Evolutionary conservation across 2,329 filamentous ascomycete genomes (phyloP).

Genomic region (Aureobasidium sp.): DNA sequence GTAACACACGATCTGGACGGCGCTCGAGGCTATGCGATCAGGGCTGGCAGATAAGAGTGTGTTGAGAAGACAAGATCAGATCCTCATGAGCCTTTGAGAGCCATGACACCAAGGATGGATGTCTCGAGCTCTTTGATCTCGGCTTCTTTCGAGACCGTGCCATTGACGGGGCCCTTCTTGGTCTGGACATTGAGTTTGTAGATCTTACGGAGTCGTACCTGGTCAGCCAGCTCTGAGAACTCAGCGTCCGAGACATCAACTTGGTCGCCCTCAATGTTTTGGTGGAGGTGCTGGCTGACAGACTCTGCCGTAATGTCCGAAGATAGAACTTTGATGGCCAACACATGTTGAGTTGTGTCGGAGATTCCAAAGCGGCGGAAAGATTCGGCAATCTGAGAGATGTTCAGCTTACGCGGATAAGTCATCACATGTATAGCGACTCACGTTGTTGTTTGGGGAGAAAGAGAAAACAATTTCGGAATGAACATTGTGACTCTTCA

Average conservation of each 20-base stretch:
- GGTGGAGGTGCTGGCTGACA: constrained; percentile 53
- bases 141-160: constrained; percentile 16
- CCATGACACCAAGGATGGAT: constrained; percentile 69
- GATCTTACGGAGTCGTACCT: constrained; percentile 67
- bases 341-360: constrained; percentile 61
- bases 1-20: background rate
- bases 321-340: constrained; percentile 71
- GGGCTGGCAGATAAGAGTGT: background rate
- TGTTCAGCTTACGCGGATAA: constrained; percentile 12
- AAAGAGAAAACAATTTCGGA: constrained; percentile 79
- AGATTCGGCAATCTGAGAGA: constrained; percentile 73
- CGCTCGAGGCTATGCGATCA: background rate
- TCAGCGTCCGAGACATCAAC: constrained; percentile 56
- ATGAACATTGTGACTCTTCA: constrained; percentile 80
- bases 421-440: background rate
- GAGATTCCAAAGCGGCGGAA: constrained; percentile 83
- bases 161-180: constrained; percentile 36
- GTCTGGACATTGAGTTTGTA: constrained; percentile 66
- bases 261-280: constrained; percentile 55
- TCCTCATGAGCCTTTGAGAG: constrained; percentile 55
- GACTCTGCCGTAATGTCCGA: constrained; percentile 36
- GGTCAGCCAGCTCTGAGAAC: constrained; percentile 55
- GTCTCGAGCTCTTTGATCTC: constrained; percentile 52
- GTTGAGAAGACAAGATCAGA: background rate
- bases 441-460: constrained; percentile 74